phyloP scores from a whole-genome alignment of 345 rosid genomes.

The Eucalyptus regnans region DNA sequence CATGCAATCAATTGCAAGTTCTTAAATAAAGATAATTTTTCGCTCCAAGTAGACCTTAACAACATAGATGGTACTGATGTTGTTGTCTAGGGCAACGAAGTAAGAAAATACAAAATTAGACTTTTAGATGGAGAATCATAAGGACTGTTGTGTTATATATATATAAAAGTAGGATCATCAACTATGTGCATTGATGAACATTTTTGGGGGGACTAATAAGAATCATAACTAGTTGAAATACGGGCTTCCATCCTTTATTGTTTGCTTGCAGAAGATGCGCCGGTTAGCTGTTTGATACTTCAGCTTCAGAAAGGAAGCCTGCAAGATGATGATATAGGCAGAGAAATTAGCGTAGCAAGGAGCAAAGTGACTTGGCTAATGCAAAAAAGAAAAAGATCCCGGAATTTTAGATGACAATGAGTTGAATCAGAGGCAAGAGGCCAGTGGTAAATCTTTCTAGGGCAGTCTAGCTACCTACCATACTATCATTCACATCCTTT shows the following conservation, averaged over 20 bases:
- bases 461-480: background rate
- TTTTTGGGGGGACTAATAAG: too few relatives aligned
- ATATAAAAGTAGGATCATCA: background rate
- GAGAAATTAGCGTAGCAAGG: background rate
- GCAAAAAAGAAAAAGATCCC: background rate
- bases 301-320: background rate
- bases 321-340: background rate
- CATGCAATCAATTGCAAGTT: too few relatives aligned
- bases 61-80: background rate
- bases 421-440: background rate
- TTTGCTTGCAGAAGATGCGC: background rate
- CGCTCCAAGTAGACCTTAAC: background rate
- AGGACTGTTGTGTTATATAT: too few relatives aligned
- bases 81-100: background rate
- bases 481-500: background rate
- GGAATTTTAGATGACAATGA: background rate
- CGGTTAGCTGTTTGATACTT: background rate
- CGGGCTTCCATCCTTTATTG: background rate
- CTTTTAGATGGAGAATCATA: background rate
- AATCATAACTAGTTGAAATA: too few relatives aligned
- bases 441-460: background rate
- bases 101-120: too few relatives aligned
- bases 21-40: too few relatives aligned
- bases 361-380: background rate
- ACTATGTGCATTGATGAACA: background rate